Base-by-base conservation (phyloP, 2,329 filamentous ascomycete genomes). In the Exophiala mesophila region DNA sequence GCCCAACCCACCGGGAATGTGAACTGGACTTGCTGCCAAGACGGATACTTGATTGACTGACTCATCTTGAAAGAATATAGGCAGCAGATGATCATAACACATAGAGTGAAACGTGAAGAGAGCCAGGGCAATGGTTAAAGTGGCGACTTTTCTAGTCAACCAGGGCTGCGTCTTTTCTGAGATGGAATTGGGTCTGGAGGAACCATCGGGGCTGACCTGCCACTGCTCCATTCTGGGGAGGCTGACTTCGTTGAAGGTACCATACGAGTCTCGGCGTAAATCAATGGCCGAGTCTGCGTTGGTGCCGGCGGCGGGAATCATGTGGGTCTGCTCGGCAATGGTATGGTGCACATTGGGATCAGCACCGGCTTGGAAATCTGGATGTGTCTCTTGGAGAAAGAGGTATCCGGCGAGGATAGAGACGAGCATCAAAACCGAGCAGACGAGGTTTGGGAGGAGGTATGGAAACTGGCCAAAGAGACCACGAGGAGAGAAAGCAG, bases 31-130 rank as follows among this genome's bases (percentile, higher is more conserved):
- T 17, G 57, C 48, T 15, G 54, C 48, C 1, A 54, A 47, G 17
- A 65, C 51, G 4, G 68, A 60, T 30, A 68, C 63, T 33, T 68
- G 59, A 18, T 64, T 60, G 49, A 65, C 67, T 20, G 77, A 75
- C 29, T 80, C 74, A 56, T 95, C 88, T 62, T 96, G 88, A 38
- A 95, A 79, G 66, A 95, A 96, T 46, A 96, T 95, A 5, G 89
- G 89, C 40, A 95, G 73, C 1, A 96, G 75, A 60, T 94, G 86
- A 59, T 96, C 90, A 64, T 87, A 96, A 0, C 85, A 88, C 88
- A 96, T 96, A 26, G 84, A 88, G 65, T 96, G 89, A 61, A 94
- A 55, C 3, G 88, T 92, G 67, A 94, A 95, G 50, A 96, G 86
- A 32, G 84, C 86, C 35, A 96, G 69, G 1, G 89, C 83, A n/a